These are phyloP conservation scores for Fallopia convolvulus DNA, from an alignment of 148 eudicot species.

Conservation along the genomic window DNA sequence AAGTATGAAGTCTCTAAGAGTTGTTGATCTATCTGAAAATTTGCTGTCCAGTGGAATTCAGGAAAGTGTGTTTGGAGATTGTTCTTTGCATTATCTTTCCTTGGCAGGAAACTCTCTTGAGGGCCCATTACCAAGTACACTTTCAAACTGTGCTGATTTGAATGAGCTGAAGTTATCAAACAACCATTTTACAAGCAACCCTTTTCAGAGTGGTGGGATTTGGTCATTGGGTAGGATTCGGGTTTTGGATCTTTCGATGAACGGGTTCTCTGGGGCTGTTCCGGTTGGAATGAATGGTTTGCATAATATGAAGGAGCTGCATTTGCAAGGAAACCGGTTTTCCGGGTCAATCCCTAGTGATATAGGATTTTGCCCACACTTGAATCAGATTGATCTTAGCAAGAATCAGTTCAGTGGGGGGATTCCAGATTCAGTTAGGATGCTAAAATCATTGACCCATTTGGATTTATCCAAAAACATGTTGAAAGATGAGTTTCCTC, in stretches of 20 bases:
- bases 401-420: constrained; percentile 44
- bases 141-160: constrained; percentile 37
- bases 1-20: constrained; percentile 27
- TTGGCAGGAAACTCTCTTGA: constrained; percentile 51
- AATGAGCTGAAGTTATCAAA: constrained; percentile 57
- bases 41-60: constrained; percentile 48
- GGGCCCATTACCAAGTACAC: constrained; percentile 58
- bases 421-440: constrained; percentile 44
- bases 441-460: constrained; percentile 32
- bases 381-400: constrained; percentile 45
- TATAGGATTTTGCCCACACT: constrained; percentile 72
- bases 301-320: constrained; percentile 59
- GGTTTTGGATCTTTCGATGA: constrained; percentile 66
- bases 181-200: constrained; percentile 69
- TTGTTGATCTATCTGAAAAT: constrained; percentile 67
- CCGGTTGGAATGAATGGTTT: constrained; percentile 42
- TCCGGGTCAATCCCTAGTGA: constrained; percentile 68
- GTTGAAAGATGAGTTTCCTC: constrained; percentile 54
- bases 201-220: constrained; percentile 31
- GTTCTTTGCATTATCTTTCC: constrained; percentile 56
- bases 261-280: constrained; percentile 46
- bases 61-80: constrained; percentile 40
- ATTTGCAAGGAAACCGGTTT: constrained; percentile 60
- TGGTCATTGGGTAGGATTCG: constrained; percentile 62
- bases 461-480: constrained; percentile 47